phyloP scores from a whole-genome alignment of 495 filamentous ascomycete genomes.

The Stereocaulon alpinum region DNA sequence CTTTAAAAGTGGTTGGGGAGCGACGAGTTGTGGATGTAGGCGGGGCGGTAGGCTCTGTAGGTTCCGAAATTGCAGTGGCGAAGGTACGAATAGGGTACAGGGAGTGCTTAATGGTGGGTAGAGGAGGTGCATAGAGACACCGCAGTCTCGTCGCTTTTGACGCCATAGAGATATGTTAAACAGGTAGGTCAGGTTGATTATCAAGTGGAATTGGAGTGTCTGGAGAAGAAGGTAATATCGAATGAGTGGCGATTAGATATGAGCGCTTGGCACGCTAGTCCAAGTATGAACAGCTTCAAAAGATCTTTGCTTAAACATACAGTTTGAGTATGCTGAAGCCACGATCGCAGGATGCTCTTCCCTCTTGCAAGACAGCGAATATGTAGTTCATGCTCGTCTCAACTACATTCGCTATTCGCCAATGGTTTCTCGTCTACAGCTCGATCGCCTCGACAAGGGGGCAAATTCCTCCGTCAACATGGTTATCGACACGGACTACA shows the following conservation, averaged over 20 bases:
- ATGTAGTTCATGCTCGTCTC: slow-evolving; percentile 15
- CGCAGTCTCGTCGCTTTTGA: slow-evolving; percentile 24
- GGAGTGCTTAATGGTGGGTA: slow-evolving; percentile 12
- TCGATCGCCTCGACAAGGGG: not conserved
- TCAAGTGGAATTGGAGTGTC: too few species aligned
- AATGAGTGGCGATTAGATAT: too few species aligned
- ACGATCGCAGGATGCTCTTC: not conserved
- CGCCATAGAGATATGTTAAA: slow-evolving; percentile 21
- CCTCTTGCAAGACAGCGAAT: slow-evolving; percentile 2
- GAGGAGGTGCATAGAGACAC: slow-evolving; percentile 22
- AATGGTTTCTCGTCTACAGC: slow-evolving; percentile 15
- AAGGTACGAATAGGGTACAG: slow-evolving; percentile 25
- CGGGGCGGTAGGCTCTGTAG: slow-evolving; percentile 20
- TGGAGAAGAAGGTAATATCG: too few species aligned
- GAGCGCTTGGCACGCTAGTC: too few species aligned
- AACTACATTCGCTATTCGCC: slow-evolving; percentile 10
- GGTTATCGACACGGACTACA: not conserved
- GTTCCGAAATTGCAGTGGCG: slow-evolving; percentile 33
- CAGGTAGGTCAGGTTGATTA: not conserved
- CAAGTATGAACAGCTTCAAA: too few species aligned
- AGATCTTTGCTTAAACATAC: not conserved
- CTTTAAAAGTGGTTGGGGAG: slow-evolving; percentile 64
- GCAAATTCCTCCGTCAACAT: slow-evolving; percentile 1
- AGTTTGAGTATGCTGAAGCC: not conserved
- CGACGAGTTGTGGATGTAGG: slow-evolving; percentile 22